Evolutionary conservation across 2,329 filamentous ascomycete genomes (phyloP), one percentile per base, ranked within the genome.

Genomic region (Nemania diffusa): DNA sequence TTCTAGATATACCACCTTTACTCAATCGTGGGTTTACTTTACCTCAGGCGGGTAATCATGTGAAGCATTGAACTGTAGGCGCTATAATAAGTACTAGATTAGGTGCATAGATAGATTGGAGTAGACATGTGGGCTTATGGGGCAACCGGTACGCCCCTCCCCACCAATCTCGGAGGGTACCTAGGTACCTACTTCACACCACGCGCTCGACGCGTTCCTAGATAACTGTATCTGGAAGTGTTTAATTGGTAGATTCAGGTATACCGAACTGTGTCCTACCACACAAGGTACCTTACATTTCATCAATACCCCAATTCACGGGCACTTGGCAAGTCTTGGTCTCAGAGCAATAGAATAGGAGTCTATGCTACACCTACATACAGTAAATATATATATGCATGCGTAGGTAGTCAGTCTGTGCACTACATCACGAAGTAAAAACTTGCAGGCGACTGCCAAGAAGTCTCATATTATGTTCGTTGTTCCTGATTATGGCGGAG

Each of bases 171-270:
- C 42, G 22, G 40, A 57, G 37, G 32, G 52, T 57, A 55, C 52
- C 32, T 42, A 42, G 5, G 13, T 53, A 22, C 37, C 37, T 27
- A 26, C 17, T 58, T 58, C 46, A 26, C 17, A 34, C 20, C 44
- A 64, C 61, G 46, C 55, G 46, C 53, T 58, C 46, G 53, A 64
- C 53, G 61, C 53, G 61, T 64, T 57, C 51, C 27, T 55, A 53
- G 26, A n/a, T n/a, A n/a, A n/a, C 50, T 48, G n/a, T 29, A 55
- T 62, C 40, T 27, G 37, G 48, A 48, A 55, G 24, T 50, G 46
- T 48, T 56, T 48, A 37, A 60, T 29, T 32, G 34, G 37, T 17
- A 20, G 46, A 22, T 22, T 53, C 57, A 52, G 46, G 22, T 44
- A 61, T 8, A 20, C 3, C 13, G 20, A 60, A 42, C 46, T 34